Base-by-base conservation (phyloP, 169 alveolate species). In the Eimeria sp. region DNA sequence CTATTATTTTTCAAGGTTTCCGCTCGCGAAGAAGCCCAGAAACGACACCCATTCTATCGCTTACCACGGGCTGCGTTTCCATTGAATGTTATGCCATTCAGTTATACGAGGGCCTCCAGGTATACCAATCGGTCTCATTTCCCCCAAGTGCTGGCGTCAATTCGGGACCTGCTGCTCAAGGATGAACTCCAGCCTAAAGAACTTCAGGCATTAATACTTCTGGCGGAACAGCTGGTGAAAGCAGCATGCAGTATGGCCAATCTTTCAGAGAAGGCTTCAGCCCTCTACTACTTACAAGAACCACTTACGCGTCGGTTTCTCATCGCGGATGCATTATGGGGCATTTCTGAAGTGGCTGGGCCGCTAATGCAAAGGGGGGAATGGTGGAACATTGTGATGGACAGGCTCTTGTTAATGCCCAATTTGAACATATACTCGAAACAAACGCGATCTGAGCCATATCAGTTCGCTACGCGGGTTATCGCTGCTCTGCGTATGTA, bases 231-330 rank as follows among this genome's bases (percentile, higher is more conserved):
- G 4, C 56, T 74, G 33, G 56, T 40, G 18, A 74, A 74, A 40
- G 20, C 9, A 40, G 13, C 18, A 40, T 40, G 6, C 33, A 18
- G 4, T 13, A 74, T 74, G 83, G 83, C 58, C 83, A 74, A 74
- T 1, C 40, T 74, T 74, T 16, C 56, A 20, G 10, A 40, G 0
- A 13, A 4, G 0, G 0, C 4, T 18, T 1, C 18, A 16, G 58
- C 54, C 30, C 56, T 40, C 58, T 18, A 33, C 33, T 18, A 40
- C 13, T 0, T 74, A 18, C 20, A 18, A 54, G 83, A 74, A 40
- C 83, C 83, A 54, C 4, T 40, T 37, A 16, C 23, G 83, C 90
- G 90, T 23, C 90, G 90, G 6, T 52, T 83, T 58, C 90, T 83
- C 40, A 23, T 30, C 30, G 76, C 58, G 9, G 76, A 83, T 56